A percentile compares a stretch with the other conserved stretches of the same genome.
These are phyloP conservation scores for Phytophthora constricta DNA, from an alignment of 352 stramenopile genomes.

Conservation along the genomic window DNA sequence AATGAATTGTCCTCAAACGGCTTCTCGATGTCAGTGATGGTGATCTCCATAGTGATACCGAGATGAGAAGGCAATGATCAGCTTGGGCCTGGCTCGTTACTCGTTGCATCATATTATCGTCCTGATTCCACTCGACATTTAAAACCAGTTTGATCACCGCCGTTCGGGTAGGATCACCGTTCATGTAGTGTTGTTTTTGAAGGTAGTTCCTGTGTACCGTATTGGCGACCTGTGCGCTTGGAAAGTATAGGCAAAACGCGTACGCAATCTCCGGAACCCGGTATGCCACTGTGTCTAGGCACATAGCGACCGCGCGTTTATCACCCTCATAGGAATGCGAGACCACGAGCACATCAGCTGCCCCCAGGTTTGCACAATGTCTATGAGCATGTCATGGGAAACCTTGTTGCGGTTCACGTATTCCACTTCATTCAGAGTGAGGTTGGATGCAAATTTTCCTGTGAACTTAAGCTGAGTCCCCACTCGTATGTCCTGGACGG, in stretches of 20 bases:
- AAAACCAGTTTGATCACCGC: no score
- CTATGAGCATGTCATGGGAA: neutral
- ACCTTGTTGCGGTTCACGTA: neutral
- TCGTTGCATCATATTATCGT: no score
- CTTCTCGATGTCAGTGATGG: no score
- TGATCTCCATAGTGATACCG: no score
- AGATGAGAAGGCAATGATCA: no score
- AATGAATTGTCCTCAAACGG: no score
- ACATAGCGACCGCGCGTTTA: no score
- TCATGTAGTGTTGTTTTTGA: no score
- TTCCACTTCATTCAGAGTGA: constrained; percentile 2
- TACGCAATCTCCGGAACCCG: neutral
- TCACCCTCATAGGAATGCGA: no score
- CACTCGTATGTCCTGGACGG: neutral
- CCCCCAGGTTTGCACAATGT: neutral
- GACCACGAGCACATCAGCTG: neutral
- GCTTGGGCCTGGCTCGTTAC: no score
- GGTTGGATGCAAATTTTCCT: neutral
- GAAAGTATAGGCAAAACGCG: constrained; percentile 3
- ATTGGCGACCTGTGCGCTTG: neutral
- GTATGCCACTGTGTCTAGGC: neutral
- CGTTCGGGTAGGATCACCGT: no score
- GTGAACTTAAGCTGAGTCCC: neutral
- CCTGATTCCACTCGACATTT: no score
- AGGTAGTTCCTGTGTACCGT: neutral